A percentile compares a stretch with the other conserved stretches of the same genome.
Evolutionary conservation across 768 basidiomycete species (phyloP).

Genomic region (Boletus vinaceobasis): DNA sequence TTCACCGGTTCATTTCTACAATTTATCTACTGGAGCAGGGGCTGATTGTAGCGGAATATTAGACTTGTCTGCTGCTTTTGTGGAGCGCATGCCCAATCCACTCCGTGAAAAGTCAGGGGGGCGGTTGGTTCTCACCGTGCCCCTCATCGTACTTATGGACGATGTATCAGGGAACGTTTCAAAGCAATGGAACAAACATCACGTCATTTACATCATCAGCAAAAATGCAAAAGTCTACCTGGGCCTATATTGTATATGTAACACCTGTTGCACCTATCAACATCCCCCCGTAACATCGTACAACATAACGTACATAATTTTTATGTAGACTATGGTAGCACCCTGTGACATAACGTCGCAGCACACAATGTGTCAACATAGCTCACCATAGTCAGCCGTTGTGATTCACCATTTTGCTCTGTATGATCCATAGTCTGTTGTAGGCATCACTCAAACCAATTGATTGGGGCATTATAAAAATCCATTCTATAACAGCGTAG

Average conservation of each 20-base stretch:
- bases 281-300: background rate
- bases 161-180: constrained; percentile 34
- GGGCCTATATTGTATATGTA: background rate
- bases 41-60: too few species aligned
- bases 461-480: background rate
- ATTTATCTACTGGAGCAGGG: too few species aligned
- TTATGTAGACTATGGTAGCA: background rate
- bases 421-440: background rate
- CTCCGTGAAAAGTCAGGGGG: background rate
- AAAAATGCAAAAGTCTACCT: background rate
- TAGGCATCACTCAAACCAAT: too few species aligned
- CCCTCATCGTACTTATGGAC: constrained; percentile 31
- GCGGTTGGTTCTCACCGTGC: background rate
- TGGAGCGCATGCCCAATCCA: background rate
- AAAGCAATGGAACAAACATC: constrained; percentile 38
- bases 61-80: too few species aligned
- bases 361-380: background rate
- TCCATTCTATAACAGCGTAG: background rate
- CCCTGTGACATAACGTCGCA: background rate
- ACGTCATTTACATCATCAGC: background rate
- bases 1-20: too few species aligned
- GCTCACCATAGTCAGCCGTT: background rate
- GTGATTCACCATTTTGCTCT: background rate
- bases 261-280: background rate
- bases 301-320: background rate